A percentile compares a stretch with the other conserved stretches of the same genome.
Evolutionary conservation across 2,329 filamentous ascomycete species (phyloP).

Genomic region (Colletotrichum euphorbiae): DNA sequence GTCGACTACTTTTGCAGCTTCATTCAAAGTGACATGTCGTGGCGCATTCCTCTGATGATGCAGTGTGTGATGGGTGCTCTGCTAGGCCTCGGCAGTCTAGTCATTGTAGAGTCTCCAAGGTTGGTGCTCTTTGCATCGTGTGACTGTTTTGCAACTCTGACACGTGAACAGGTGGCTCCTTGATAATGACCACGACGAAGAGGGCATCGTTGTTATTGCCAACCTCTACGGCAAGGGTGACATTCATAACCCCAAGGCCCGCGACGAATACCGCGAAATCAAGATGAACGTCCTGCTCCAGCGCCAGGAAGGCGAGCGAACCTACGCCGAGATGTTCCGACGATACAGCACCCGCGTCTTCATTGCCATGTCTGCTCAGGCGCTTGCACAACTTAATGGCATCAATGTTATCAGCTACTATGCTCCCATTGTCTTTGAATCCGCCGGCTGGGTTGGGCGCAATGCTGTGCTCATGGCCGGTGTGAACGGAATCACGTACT

Average conservation of each 20-base stretch:
- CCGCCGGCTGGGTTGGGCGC: slow-evolving; percentile 93
- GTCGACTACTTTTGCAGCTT: slow-evolving; percentile 97
- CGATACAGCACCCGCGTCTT: slow-evolving; percentile 92
- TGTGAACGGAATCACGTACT: slow-evolving; percentile 90
- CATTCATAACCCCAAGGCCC: slow-evolving; percentile 90
- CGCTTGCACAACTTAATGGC: slow-evolving; percentile 94
- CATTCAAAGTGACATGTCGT: slow-evolving; percentile 86
- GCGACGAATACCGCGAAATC: slow-evolving; percentile 97
- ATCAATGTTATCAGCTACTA: slow-evolving; percentile 99
- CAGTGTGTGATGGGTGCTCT: slow-evolving; percentile 95
- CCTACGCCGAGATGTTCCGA: slow-evolving; percentile 94
- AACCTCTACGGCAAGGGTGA: slow-evolving; percentile 97
- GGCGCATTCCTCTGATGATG: slow-evolving; percentile 90
- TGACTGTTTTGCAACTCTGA: slow-evolving; percentile 14
- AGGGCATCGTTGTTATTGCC: slow-evolving; percentile 97
- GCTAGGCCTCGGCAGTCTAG: slow-evolving; percentile 84
- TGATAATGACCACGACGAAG: slow-evolving; percentile 97
- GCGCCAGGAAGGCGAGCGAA: slow-evolving; percentile 93
- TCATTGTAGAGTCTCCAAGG: slow-evolving; percentile 97
- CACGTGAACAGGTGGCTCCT: slow-evolving; percentile 81
- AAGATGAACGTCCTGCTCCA: slow-evolving; percentile 97
- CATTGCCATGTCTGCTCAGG: slow-evolving; percentile 98
- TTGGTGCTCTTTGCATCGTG: slow-evolving; percentile 53
- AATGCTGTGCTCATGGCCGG: slow-evolving; percentile 96
- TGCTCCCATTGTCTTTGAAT: slow-evolving; percentile 94